Evolutionary conservation across 495 filamentous ascomycete species (phyloP).

Genomic region (Emericellopsis terricola): DNA sequence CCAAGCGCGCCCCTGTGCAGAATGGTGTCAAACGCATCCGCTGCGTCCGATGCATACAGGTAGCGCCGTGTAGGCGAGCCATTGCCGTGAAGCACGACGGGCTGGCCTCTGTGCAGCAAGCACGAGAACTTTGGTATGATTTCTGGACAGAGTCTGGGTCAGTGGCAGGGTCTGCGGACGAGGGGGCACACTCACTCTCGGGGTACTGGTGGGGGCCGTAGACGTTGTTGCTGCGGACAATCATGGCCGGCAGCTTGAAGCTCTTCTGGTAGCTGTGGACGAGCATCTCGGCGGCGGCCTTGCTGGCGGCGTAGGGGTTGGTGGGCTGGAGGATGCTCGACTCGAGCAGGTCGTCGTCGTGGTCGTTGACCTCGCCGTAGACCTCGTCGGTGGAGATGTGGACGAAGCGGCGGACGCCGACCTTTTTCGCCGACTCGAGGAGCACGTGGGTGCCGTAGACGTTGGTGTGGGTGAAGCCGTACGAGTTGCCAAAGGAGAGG

Average conservation of each 20-base stretch:
- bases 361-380: slow-evolving; percentile 52
- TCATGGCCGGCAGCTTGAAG: slow-evolving; percentile 52
- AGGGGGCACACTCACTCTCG: slow-evolving; percentile 38
- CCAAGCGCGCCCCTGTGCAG: slow-evolving; percentile 49
- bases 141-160: slow-evolving; percentile 22
- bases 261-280: slow-evolving; percentile 57
- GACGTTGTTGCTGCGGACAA: slow-evolving; percentile 61
- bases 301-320: slow-evolving; percentile 63
- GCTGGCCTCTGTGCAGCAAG: slow-evolving; percentile 36
- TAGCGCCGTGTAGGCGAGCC: slow-evolving; percentile 49
- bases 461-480: slow-evolving; percentile 51
- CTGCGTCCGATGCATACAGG: slow-evolving; percentile 52
- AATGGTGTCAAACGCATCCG: slow-evolving; percentile 63
- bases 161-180: not conserved
- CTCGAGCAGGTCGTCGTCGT: slow-evolving; percentile 41
- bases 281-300: slow-evolving; percentile 67
- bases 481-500: slow-evolving; percentile 52
- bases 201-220: slow-evolving; percentile 67
- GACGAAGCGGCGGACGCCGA: slow-evolving; percentile 46
- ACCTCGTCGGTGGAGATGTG: slow-evolving; percentile 66
- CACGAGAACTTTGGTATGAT: slow-evolving; percentile 60
- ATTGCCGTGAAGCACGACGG: slow-evolving; percentile 50
- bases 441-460: slow-evolving; percentile 58
- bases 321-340: slow-evolving; percentile 45
- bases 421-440: slow-evolving; percentile 45